Evolutionary conservation across 75 land plant species (phyloP).

Genomic region (Pinus taeda): DNA sequence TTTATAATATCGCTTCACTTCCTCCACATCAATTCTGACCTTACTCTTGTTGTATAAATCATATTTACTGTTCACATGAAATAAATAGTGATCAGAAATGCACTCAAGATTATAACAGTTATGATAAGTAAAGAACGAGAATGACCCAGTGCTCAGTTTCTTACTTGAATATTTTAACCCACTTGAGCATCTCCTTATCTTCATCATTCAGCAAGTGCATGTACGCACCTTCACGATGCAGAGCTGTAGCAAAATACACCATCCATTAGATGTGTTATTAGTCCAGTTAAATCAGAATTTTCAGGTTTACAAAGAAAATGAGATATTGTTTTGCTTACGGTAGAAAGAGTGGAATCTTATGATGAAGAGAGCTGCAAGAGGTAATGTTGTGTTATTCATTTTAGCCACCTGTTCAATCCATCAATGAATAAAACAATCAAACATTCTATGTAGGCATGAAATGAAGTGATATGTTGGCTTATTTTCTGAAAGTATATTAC

Average conservation of each 20-base stretch:
- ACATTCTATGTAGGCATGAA: too few species aligned
- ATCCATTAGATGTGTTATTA: neutral
- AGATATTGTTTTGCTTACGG: constrained; percentile 21
- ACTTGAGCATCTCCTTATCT: constrained; percentile 63
- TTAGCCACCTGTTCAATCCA: constrained; percentile 62
- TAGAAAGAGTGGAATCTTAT: constrained; percentile 91
- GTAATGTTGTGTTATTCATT: constrained; percentile 65
- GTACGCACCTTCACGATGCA: constrained; percentile 69
- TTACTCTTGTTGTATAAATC: constrained; percentile 95
- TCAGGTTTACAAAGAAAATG: neutral
- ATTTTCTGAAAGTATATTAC: constrained; percentile 17
- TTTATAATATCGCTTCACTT: constrained; percentile 77
- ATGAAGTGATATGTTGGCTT: too few species aligned
- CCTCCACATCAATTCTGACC: constrained; percentile 66
- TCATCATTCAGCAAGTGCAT: constrained; percentile 67
- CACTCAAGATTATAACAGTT: neutral
- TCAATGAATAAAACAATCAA: too few species aligned
- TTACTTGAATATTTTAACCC: constrained; percentile 82
- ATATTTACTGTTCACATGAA: constrained; percentile 67
- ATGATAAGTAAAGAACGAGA: neutral
- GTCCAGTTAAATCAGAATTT: neutral
- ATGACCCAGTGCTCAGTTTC: neutral
- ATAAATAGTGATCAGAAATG: neutral
- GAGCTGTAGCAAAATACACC: constrained; percentile 32
- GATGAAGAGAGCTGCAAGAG: constrained; percentile 76